Base-by-base conservation (phyloP, 176 grass and related monocot species). In the Musa itinerans region DNA sequence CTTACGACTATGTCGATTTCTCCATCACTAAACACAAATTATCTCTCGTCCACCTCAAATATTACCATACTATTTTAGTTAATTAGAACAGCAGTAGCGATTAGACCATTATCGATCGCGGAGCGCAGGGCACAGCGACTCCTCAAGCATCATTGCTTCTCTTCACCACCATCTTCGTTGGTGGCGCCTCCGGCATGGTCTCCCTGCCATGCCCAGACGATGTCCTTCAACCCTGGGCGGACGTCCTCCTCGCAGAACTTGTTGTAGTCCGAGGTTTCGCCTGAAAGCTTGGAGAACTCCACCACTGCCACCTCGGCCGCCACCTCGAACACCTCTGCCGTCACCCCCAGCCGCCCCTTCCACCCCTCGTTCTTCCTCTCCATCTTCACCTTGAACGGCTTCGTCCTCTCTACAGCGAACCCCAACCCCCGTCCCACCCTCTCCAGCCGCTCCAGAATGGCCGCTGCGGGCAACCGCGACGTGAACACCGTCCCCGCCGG, bases 131-230 rank as follows among this genome's bases (percentile, higher is more conserved):
- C 34, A 0, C 29, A 29, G 29, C 29, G 29, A 3, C 29, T 29
- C 29, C 29, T 43, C 34, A 6, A 43, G 34, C 55, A 57, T 4
- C 55, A 16, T 57, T 4, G 64, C 2, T 55, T 20, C 22, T 8
- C 53, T 26, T 9, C 71, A 21, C 43, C 8, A 27, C 17, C 53
- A 24, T 14, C 25, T 48, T 53, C 11, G 73, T 77, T 11, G 20
- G 52, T 6, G 72, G 24, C 24, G 15, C 49, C 9, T 49, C 17
- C 68, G 15, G 9, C 48, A 14, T 63, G 54, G 69, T 89, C 85
- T 64, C 95, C 95, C 70, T 94, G 90, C 95, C 95, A 99, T 16
- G 95, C 86, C 90, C 95, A 99, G n/a, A 94, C 88, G 48, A 99
- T 86, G 63, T 99, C 88, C 7, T 76, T 71, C 50, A 99, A 78